Evolutionary conservation across 371 early-diverging fungal genomes (phyloP).

Genomic region (Mucor irregularis): DNA sequence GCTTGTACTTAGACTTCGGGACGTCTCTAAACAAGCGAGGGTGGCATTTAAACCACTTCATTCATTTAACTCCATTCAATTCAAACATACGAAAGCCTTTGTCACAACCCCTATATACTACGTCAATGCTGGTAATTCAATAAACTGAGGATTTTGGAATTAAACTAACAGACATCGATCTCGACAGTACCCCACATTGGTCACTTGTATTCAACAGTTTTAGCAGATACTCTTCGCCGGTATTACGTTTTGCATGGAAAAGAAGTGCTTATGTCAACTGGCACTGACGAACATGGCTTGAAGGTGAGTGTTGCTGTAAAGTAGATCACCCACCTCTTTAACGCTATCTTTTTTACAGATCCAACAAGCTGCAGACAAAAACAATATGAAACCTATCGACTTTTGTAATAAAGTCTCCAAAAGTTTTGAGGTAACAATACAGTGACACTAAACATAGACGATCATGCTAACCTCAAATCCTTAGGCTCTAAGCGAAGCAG

Average conservation of each 20-base stretch:
- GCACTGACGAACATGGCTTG: conserved; percentile 97
- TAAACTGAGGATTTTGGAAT: no score
- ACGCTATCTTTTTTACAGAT: conserved; percentile 72
- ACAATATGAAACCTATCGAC: conserved; percentile 56
- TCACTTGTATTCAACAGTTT: conserved; percentile 87
- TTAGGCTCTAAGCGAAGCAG: conserved; percentile 63
- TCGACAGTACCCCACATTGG: conserved; percentile 89
- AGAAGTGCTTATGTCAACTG: conserved; percentile 68
- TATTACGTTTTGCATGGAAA: conserved; percentile 73
- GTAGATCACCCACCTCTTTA: conserved; percentile 30
- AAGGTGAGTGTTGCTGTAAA: conserved; percentile 98
- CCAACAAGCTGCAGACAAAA: conserved; percentile 84
- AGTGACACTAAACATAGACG: not conserved
- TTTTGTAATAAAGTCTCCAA: conserved; percentile 83
- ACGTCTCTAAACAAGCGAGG: conserved; percentile 1
- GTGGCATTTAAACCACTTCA: not conserved
- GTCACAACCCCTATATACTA: conserved; percentile 96
- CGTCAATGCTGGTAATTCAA: conserved; percentile 85
- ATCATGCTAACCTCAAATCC: not conserved
- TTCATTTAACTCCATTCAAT: not conserved
- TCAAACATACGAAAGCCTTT: conserved; percentile 40
- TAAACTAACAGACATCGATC: not conserved
- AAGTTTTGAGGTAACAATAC: conserved; percentile 71
- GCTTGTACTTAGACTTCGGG: conserved; percentile 5
- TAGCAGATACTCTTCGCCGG: conserved; percentile 82